Base-by-base conservation (phyloP, 2,329 filamentous ascomycete genomes). In the Clonostachys rhizophaga region DNA sequence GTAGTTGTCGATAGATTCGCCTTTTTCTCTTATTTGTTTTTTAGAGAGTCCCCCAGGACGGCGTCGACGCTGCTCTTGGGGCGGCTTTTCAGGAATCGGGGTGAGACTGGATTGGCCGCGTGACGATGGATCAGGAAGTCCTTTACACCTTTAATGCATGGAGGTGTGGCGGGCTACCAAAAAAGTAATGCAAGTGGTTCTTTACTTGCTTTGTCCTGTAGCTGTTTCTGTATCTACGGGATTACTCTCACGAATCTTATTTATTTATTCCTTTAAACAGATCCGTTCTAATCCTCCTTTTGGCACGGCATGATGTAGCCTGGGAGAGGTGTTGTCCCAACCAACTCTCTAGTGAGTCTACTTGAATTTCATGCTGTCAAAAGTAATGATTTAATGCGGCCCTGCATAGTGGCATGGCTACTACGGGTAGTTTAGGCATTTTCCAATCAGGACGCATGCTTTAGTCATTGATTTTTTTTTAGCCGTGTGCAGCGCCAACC, bases 131-230 rank as follows among this genome's bases (percentile, higher is more conserved):
- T 66, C 59, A 54, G 62, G 61, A 61, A 62, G 60, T 59, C 61
- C 59, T 62, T 61, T 64, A 60, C 64, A 61, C 62, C 64, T 67
- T 62, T 48, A 60, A 49, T 48, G 45, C 45, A 43, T 64, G 54
- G 55, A 64, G 65, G 61, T 66, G 65, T 54, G 58, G 60, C 53
- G 61, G 66, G 59, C 59, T 63, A 63, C 64, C 60, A 18, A 39
- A 68, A 69, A 69, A 69, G 66, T 69, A 69, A 69, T 67, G 66
- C 65, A 63, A 66, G 55, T 60, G 60, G 58, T 62, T 58, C 58
- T 59, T 54, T 56, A 55, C 56, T 50, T 63, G 58, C 58, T 60
- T 57, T 61, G 24, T 62, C 58, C 57, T 58, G 54, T 55, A 54
- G 48, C 42, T 49, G 50, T 56, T 54, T 55, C 54, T 63, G 61